Base-by-base conservation (phyloP, 116 monocot species). In the Dioscorea cayenensis region DNA sequence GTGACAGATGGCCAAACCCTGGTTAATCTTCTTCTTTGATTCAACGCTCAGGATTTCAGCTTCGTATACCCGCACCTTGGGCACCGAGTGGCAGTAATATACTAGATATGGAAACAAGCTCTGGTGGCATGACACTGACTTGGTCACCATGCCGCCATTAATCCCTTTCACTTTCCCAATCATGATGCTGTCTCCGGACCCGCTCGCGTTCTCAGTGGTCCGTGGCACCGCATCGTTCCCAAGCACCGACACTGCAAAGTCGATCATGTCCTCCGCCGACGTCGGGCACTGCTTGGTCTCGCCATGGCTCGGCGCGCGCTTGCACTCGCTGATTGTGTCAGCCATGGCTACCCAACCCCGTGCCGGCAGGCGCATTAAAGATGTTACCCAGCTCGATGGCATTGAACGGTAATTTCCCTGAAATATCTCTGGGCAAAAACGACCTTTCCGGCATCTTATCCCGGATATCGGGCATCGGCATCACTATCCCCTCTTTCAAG, bases 91-190 rank as follows among this genome's bases (percentile, higher is more conserved):
- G 67, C 94, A 94, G 71, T 94, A 94, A 75, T 94, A 88, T 5
- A 88, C 82, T 76, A 88, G 49, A 72, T 84, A 94, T 0, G 94
- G 94, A 55, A 90, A 94, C 75, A 94, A 23, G 73, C 88, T 84
- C 88, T 94, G 94, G 78, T 94, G 94, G 67, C 94, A 94, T 3
- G 90, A 90, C 75, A 90, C 90, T n/a, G 90, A 88, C 49, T 60
- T 61, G 20, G 94, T 94, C 5, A 87, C 78, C 65, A 71, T 70
- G 29, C 90, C 94, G 5, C 88, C 94, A 48, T 88, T 78, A 52
- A 90, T 69, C 23, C 87, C 85, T 48, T 18, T 70, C 20, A 88
- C 82, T 22, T 80, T 68, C 6, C 90, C 94, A 1, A 94, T 66
- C 36, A 76, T 7, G 14, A 90, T 38, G 63, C 49, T 1, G 1